A percentile compares a stretch with the other conserved stretches of the same genome.
These are phyloP conservation scores for Camellia granthamiana DNA, from an alignment of 148 eudicot species.

Conservation along the genomic window DNA sequence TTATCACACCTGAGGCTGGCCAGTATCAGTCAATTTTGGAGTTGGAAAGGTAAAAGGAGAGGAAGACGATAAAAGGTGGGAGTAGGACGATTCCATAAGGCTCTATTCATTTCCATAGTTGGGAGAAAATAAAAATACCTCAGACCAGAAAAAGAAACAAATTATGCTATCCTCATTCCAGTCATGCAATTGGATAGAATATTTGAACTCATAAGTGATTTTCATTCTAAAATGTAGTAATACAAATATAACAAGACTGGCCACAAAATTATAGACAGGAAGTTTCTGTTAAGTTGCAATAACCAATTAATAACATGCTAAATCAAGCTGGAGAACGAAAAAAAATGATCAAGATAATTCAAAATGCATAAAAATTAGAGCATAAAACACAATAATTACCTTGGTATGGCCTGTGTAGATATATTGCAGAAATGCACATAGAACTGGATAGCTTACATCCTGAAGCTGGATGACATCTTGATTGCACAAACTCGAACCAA, in stretches of 20 bases:
- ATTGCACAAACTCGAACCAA: constrained; percentile 33
- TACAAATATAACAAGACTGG: background rate
- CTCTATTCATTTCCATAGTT: background rate
- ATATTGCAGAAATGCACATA: constrained; percentile 71
- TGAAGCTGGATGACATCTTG: constrained; percentile 55
- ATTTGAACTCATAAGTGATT: background rate
- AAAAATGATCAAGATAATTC: background rate
- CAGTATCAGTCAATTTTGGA: background rate
- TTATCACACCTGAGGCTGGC: background rate
- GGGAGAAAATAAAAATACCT: background rate
- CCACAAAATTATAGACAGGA: background rate
- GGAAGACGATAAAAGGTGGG: background rate
- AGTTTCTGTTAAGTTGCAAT: constrained; percentile 2
- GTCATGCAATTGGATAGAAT: background rate
- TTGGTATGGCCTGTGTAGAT: constrained; percentile 72
- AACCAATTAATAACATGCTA: background rate
- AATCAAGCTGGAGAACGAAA: background rate
- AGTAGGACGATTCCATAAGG: background rate
- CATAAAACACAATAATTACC: constrained; percentile 39
- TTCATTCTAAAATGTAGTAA: background rate
- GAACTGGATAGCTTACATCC: constrained; percentile 49
- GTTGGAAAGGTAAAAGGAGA: background rate
- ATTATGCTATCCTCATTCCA: background rate
- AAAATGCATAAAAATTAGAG: background rate
- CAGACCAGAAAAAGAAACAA: background rate